Evolutionary conservation across 1,139 yeast species (phyloP), one percentile per base, ranked within the genome.

Genomic region (Nakaseomyces kungkrabaensis): DNA sequence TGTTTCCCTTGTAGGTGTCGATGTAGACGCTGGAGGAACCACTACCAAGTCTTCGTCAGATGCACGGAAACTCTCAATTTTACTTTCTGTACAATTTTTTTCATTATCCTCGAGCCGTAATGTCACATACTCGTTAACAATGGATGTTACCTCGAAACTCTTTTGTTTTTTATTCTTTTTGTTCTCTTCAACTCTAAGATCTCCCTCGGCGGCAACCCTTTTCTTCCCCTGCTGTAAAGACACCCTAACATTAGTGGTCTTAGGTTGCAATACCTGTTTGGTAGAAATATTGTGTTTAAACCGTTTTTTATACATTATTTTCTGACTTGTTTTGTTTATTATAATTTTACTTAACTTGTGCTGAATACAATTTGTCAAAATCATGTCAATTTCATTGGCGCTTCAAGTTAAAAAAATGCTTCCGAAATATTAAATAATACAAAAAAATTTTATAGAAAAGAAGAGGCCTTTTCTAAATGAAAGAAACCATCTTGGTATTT

Each of bases 171-270:
- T 38, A 32, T 11, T 25, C 13, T n/a, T 38, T 13, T 38, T 38
- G 31, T 11, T 25, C 13, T n/a, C 24, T 2, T 38, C 22, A 11
- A 6, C 10, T 5, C 3, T 17, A 11, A 38, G 25, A 38, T 26
- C 42, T 24, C 31, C 42, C 5, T 38, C 7, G 42, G 42, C 42
- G 42, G 42, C 42, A 38, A 38, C 29, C 8, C 42, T 7, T 38
- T 38, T 38, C 29, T 38, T 38, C 11, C 42, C 42, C 13, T 38
- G 42, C 31, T 5, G 13, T 6, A 26, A 8, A 24, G 40, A 40
- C 8, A 13, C 4, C 34, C 34, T 50, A 1, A 51, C 51, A 26
- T 53, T 53, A 3, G 54, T 50, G 1, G 54, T 40, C 42, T 48
- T 48, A 4, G 54, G 36, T 24, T 51, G 56, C 37, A 53, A 32